Evolutionary conservation across 2,329 filamentous ascomycete species (phyloP).

Genomic region (Aspergillus pseudoterreus): DNA sequence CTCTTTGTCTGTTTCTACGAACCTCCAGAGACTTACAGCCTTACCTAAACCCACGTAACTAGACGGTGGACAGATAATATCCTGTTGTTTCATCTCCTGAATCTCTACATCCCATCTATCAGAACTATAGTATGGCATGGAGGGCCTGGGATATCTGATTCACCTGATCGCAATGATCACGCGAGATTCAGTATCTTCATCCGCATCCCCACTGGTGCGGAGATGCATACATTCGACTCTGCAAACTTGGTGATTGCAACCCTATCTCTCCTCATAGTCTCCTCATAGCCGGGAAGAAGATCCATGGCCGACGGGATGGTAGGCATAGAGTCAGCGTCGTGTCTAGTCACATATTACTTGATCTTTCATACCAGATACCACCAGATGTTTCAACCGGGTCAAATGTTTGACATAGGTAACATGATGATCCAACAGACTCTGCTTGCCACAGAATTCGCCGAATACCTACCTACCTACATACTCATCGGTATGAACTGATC

Average conservation of each 20-base stretch:
- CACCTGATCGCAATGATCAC: too few species aligned
- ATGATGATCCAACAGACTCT: too few species aligned
- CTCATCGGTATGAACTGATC: not conserved
- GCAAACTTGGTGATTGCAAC: not conserved
- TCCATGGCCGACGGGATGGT: too few species aligned
- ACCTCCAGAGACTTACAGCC: not conserved
- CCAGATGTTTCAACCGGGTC: not conserved
- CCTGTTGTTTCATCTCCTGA: too few species aligned
- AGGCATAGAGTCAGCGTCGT: not conserved
- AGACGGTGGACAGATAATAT: too few species aligned
- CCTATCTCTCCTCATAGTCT: constrained; percentile 7
- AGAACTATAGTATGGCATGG: too few species aligned
- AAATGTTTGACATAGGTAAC: too few species aligned
- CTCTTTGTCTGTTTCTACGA: not conserved
- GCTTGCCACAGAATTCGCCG: too few species aligned
- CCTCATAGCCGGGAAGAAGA: not conserved
- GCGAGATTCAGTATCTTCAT: not conserved
- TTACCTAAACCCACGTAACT: not conserved
- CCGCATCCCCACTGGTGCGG: constrained; percentile 19
- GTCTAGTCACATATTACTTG: not conserved
- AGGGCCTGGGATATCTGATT: too few species aligned
- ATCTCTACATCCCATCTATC: too few species aligned
- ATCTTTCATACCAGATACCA: too few species aligned
- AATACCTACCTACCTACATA: not conserved
- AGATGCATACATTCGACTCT: constrained; percentile 9